Conservation (phyloP, 345 rosid species). For the Eucalyptus urophylla region DNA sequence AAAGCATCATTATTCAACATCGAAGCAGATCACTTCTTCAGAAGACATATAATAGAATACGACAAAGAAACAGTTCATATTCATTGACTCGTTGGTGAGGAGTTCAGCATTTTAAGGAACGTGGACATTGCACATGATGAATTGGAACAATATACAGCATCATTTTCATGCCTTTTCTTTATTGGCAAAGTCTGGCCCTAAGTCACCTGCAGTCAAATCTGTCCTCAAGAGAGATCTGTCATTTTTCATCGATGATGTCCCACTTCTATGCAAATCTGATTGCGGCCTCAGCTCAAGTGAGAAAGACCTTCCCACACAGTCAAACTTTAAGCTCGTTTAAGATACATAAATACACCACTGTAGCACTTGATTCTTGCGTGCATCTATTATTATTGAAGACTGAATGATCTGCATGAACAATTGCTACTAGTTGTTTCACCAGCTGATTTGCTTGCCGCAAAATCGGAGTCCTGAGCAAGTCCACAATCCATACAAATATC, state of each 20-base stretch:
- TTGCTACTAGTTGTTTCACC: background rate
- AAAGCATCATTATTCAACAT: background rate
- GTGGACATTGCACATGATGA: background rate
- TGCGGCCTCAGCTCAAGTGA: background rate
- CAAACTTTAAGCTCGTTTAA: background rate
- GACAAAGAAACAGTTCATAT: background rate
- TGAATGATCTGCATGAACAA: background rate
- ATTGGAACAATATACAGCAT: background rate
- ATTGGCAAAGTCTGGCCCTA: background rate
- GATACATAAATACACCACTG: background rate
- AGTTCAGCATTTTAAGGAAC: background rate
- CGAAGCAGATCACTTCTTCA: background rate
- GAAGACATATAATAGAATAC: background rate
- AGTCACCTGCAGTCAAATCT: background rate
- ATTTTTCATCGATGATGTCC: background rate
- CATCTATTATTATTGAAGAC: background rate
- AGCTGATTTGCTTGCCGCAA: background rate
- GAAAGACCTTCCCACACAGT: background rate
- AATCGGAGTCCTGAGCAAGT: background rate
- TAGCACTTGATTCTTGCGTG: background rate
- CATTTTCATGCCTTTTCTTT: background rate
- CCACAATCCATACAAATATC: background rate
- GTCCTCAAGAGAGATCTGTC: background rate
- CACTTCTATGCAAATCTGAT: background rate
- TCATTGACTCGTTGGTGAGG: background rate